A percentile compares a stretch with the other conserved stretches of the same genome.
These are phyloP conservation scores for Dactylellina sp. DNA, from an alignment of 2,329 filamentous ascomycete genomes.

Conservation along the genomic window DNA sequence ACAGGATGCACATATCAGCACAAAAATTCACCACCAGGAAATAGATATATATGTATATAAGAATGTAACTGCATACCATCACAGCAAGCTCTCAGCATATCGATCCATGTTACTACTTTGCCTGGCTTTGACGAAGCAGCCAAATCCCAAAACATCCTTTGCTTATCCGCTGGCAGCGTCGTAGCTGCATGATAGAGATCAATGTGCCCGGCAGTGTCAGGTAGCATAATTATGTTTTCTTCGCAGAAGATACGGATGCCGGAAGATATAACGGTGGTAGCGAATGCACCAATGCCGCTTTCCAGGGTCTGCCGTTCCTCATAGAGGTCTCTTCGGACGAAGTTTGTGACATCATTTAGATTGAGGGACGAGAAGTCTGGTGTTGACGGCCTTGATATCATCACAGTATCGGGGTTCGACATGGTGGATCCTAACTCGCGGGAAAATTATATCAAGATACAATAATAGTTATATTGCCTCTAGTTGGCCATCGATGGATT, in stretches of 20 bases:
- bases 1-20: neutral
- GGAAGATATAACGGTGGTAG: slow-evolving; percentile 20
- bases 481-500: too few relatives aligned
- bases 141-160: slow-evolving; percentile 29
- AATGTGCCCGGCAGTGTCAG: slow-evolving; percentile 30
- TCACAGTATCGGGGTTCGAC: slow-evolving; percentile 14
- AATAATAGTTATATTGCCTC: too few relatives aligned
- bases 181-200: slow-evolving; percentile 30
- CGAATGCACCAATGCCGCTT: slow-evolving; percentile 36
- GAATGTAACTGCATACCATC: slow-evolving; percentile 18
- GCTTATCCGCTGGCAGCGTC: slow-evolving; percentile 2
- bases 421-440: too few relatives aligned
- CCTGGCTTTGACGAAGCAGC: slow-evolving; percentile 48
- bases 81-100: slow-evolving; percentile 12
- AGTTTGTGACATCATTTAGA: slow-evolving; percentile 13
- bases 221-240: slow-evolving; percentile 39
- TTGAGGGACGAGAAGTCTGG: slow-evolving; percentile 22
- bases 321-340: slow-evolving; percentile 40
- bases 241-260: slow-evolving; percentile 52
- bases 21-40: too few relatives aligned
- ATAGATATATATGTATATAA: neutral
- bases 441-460: too few relatives aligned
- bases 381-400: slow-evolving; percentile 2
- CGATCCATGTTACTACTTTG: slow-evolving; percentile 41
- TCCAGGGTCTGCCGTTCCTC: slow-evolving; percentile 45